Evolutionary conservation across 352 stramenopile species (phyloP), one percentile per base, ranked within the genome.

Genomic region (Globisporangium parvum): DNA sequence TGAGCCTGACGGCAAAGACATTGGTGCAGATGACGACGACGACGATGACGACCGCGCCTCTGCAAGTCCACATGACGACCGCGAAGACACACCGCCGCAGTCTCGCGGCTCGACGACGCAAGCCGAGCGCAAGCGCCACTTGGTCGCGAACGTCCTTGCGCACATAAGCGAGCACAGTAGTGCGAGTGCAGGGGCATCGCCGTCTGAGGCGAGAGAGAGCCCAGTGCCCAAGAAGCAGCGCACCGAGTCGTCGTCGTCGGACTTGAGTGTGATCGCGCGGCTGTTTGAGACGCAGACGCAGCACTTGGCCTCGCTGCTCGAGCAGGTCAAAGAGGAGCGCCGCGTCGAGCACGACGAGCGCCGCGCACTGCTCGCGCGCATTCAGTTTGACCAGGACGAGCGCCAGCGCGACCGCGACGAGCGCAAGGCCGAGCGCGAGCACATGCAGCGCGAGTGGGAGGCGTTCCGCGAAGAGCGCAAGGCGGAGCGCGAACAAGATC

Each of bases 271-370:
- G 26, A 48, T 61, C 28, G 55, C 55, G 18, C 41, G 28, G 26
- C 50, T 61, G 21, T 55, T 61, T 33, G 55, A 55, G 26, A 37
- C 40, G 20, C 55, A 61, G 47, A 51, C 47, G 20, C 55, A 61
- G 47, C 47, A 61, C 39, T 37, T 61, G 26, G 42, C 55, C 26
- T 42, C 47, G 28, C 49, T 61, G 37, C 33, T 61, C 23, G 20
- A 37, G 8, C 55, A 61, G 47, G 51, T 61, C 39, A 44, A 44
- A 10, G 55, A 51, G 0, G 55, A 61, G 20, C 49, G 55, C 6
- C 51, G 40, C 39, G 28, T 54, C 11, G 55, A 61, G 55, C 55
- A 61, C 20, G 47, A 61, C 2, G 47, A 61, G 47, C 47, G 55
- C 2, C 37, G 47, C 1, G 21, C 24, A 39, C 24, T 61, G 12